Base-by-base conservation (phyloP, 2,329 filamentous ascomycete genomes). In the Aspergillus persii region DNA sequence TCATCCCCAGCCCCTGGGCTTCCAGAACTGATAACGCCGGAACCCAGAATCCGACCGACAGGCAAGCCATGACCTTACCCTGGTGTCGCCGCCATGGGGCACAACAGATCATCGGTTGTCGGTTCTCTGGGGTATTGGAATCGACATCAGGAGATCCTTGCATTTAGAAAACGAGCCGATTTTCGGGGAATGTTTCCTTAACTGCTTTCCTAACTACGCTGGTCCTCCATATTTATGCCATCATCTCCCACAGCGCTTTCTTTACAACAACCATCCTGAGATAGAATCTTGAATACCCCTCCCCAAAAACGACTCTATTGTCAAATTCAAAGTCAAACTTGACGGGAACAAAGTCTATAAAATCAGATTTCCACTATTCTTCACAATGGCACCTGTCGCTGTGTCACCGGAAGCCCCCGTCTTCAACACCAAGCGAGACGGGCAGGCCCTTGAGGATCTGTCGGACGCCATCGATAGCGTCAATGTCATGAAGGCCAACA, bases 381-480 rank as follows among this genome's bases (percentile, higher is more conserved):
- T 58, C 64, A 66, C 52, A 63, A 73, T 73, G 71, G 70, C 70
- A 62, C 71, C 71, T 27, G 65, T 67, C 58, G 72, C 72, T 57
- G 60, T 72, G 49, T 61, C 63, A 23, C 59, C 67, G 12, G 61
- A 60, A 18, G 29, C 57, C 39, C 66, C 71, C 53, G 59, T 61
- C 52, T 66, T 69, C 58, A 76, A 80, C 71, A 77, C 69, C 33
- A 69, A 80, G 68, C 80, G 79, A 56, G 82, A 86, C 70, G 84
- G 84, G 49, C 79, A 81, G 36, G 83, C 83, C 23, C 80, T 86
- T 31, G 84, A 87, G 69, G 80, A 81, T 3, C 79, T 82, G 9
- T 85, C 84, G 8, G 85, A 87, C 66, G 78, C 82, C 65, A 82
- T 87, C 65, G 84, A 87, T 68, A 76, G 79, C 26, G 83, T 87